A percentile compares a stretch with the other conserved stretches of the same genome.
Evolutionary conservation across 305 asterid species (phyloP).

Genomic region (Caryopteris hybrid): DNA sequence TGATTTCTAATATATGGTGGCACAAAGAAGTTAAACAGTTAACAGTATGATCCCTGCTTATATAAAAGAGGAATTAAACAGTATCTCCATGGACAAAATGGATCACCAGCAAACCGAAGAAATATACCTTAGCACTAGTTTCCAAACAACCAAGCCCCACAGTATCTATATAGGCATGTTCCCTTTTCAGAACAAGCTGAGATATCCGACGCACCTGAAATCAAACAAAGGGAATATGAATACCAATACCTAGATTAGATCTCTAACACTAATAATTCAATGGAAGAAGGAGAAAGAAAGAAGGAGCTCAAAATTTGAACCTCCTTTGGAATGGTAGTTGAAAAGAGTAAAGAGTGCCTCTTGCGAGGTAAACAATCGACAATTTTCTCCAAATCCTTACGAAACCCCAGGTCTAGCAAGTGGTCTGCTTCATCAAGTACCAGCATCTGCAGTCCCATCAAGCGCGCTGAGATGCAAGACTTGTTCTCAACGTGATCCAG

Average conservation of each 20-base stretch:
- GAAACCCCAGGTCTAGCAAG: slow-evolving; percentile 80
- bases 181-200: slow-evolving; percentile 81
- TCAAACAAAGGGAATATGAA: slow-evolving; percentile 12
- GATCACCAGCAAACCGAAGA: neutral
- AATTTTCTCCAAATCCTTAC: slow-evolving; percentile 87
- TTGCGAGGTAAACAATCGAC: slow-evolving; percentile 90
- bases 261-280: neutral
- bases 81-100: neutral
- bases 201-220: slow-evolving; percentile 89
- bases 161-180: slow-evolving; percentile 72
- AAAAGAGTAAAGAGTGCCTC: slow-evolving; percentile 77
- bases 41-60: neutral
- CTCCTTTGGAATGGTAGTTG: slow-evolving; percentile 90
- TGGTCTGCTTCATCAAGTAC: slow-evolving; percentile 93
- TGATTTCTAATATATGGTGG: neutral
- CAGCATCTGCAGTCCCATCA: slow-evolving; percentile 87
- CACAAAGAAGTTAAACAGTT: neutral
- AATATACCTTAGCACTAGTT: slow-evolving; percentile 57
- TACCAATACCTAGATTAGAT: slow-evolving; percentile 8
- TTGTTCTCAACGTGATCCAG: slow-evolving; percentile 93
- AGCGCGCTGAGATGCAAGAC: slow-evolving; percentile 76
- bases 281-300: neutral
- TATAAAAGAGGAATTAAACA: neutral
- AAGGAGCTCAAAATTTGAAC: slow-evolving; percentile 30
- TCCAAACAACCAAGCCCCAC: slow-evolving; percentile 70